Base-by-base conservation (phyloP, 441 rosid species). In the Erysimum pusillum region DNA sequence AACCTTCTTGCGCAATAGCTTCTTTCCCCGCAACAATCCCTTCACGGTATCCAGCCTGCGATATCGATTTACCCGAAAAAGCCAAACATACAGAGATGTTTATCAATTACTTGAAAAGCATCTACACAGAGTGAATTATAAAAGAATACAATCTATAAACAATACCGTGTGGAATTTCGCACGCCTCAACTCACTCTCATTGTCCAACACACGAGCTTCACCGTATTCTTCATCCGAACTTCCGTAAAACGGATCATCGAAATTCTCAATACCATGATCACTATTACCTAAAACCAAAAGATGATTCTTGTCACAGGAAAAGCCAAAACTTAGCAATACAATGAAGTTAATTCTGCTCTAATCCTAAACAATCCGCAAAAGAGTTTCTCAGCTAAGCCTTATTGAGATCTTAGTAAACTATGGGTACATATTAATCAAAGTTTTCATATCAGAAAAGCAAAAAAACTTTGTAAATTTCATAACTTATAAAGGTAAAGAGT, bases 21-120 rank as follows among this genome's bases (percentile, higher is more conserved):
- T 92, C 90, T 85, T 87, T 85, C 60, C 94, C 92, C 0, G 90
- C 90, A 38, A 79, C 68, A 60, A 92, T 77, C 64, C 98, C 98
- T 35, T 90, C 97, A 20, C 93, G 93, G 74, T 88, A 94, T 74
- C 98, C 97, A n/a, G 84, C 66, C 95, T 92, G 73, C 46, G 67
- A 71, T 60, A 67, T 67, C 20, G 32, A 59, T 49, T 69, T 13
- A 63, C 51, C 46, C 22, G 20, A 63, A 22, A 44, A 49, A 18
- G 28, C 54, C 7, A 69, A 18, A 25, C 45, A 71, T 14, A 5
- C 14, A 56, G 36, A 75, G 32, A 44, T 39, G 51, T 15, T 44
- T 51, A 25, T 59, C 60, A 42, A 62, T n/a, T n/a, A 46, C 13
- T n/a, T 49, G 17, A 14, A 14, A 14, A 25, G 31, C 61, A 59